phyloP scores from a whole-genome alignment of 768 basidiomycete species.

The Agaricus subrufescens region DNA sequence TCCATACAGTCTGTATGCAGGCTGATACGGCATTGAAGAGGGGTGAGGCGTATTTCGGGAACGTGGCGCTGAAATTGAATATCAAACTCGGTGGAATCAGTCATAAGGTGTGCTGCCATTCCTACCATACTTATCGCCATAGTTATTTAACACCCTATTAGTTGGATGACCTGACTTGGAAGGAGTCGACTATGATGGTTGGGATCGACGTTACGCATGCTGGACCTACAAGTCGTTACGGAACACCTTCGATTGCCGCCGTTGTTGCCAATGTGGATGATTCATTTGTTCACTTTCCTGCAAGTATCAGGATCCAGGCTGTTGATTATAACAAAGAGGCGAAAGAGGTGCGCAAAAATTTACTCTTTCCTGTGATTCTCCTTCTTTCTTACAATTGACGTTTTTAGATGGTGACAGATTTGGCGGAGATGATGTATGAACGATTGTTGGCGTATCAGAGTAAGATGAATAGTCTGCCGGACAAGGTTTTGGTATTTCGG shows the following conservation, averaged over 20 bases:
- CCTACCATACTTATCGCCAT: not conserved
- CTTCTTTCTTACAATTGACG: not conserved
- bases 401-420: slow-evolving; percentile 66
- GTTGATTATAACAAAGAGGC: slow-evolving; percentile 30
- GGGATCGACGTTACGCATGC: slow-evolving; percentile 87
- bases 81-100: slow-evolving; percentile 81
- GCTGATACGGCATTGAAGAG: slow-evolving; percentile 56
- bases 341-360: slow-evolving; percentile 28
- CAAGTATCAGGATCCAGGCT: slow-evolving; percentile 61
- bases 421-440: slow-evolving; percentile 66
- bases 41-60: slow-evolving; percentile 80
- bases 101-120: slow-evolving; percentile 37
- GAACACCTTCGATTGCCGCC: slow-evolving; percentile 80
- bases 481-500: slow-evolving; percentile 67
- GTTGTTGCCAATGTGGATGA: slow-evolving; percentile 75
- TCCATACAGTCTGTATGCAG: slow-evolving; percentile 72
- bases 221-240: slow-evolving; percentile 57
- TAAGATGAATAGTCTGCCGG: slow-evolving; percentile 55
- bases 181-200: slow-evolving; percentile 73
- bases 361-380: not conserved
- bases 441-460: slow-evolving; percentile 53
- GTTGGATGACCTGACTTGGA: slow-evolving; percentile 62
- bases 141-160: slow-evolving; percentile 11
- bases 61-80: slow-evolving; percentile 78
- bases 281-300: slow-evolving; percentile 73